Evolutionary conservation across 768 basidiomycete genomes (phyloP), one percentile per base, ranked within the genome.

Genomic region (Paxillus involutus): DNA sequence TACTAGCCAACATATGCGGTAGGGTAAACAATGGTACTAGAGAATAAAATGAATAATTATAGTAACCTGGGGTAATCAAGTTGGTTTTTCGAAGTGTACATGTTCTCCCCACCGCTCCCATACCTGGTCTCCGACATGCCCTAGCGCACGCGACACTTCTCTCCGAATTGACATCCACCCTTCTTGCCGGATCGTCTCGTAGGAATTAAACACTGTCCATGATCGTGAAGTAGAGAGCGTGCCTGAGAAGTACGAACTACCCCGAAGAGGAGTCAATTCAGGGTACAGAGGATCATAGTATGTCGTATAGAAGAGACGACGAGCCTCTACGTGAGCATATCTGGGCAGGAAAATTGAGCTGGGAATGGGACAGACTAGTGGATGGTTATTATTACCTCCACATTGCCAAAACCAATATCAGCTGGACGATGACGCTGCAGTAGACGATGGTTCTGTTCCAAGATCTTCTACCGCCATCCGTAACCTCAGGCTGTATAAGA

Each of bases 211-310:
- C 37, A 70, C 52, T 19, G 77, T 71, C 71, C 77, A 75, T 32
- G 73, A 63, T 56, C 56, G 65, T 73, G 71, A 64, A 64, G 67
- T 58, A 62, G 65, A 62, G 71, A 67, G 61, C 64, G 71, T 55
- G 64, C 73, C 60, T 6, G 57, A 51, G 44, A 65, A 63, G 52
- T 51, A 61, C 49, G 69, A 59, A 46, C 39, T 55, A 26, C 53
- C 61, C 67, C 65, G 71, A 75, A 80, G 46, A 42, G 85, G 69
- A 65, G 88, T 80, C 49, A 89, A 77, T 62, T 89, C 85, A 14
- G 86, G 84, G 65, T 88, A 81, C 71, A 88, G 83, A 52, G 89
- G 85, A 65, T 92, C 88, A 62, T 86, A 89, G 60, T 89, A 91
- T 54, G 80, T 85, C 56, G 84, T 86, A 61, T 89, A 75, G 69